Conservation (phyloP, 768 basidiomycete genomes). For the Kwoniella europaea region DNA sequence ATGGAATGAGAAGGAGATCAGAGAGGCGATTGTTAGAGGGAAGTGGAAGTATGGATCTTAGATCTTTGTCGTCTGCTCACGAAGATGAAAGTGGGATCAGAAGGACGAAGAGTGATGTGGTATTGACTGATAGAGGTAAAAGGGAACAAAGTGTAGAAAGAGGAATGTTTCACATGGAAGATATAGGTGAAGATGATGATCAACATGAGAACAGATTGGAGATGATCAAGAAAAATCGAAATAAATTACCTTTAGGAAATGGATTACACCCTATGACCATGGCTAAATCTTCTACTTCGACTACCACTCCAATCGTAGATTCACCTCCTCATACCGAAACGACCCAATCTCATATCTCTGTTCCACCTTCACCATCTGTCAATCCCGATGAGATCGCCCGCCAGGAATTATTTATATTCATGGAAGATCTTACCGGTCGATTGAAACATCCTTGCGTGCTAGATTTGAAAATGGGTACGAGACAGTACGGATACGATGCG, state of each 20-base stretch:
- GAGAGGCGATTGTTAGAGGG: not conserved
- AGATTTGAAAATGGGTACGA: conserved; percentile 99
- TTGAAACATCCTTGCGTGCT: conserved; percentile 91
- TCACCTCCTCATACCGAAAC: not conserved
- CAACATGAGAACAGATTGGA: conserved; percentile 35
- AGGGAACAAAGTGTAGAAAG: conserved; percentile 62
- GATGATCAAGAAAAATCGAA: conserved; percentile 15
- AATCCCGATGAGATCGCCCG: conserved; percentile 65
- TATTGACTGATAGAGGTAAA: conserved; percentile 38
- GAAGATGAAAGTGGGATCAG: conserved; percentile 32
- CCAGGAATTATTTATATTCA: conserved; percentile 96
- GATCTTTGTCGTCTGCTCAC: not conserved
- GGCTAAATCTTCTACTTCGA: not conserved
- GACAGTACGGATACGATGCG: conserved; percentile 97
- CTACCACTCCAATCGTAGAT: not conserved
- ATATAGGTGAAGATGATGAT: conserved; percentile 60
- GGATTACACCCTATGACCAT: conserved; percentile 30
- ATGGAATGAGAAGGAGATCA: conserved; percentile 2
- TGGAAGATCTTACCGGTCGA: conserved; percentile 96
- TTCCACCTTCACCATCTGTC: conserved; percentile 20
- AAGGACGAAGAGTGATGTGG: conserved; percentile 52
- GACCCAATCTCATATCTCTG: conserved; percentile 3
- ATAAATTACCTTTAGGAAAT: conserved; percentile 12
- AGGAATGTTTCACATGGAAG: conserved; percentile 70
- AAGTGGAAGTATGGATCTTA: conserved; percentile 33